These are phyloP conservation scores for Penicillium argentinense DNA, from an alignment of 495 filamentous ascomycete species.

Conservation along the genomic window DNA sequence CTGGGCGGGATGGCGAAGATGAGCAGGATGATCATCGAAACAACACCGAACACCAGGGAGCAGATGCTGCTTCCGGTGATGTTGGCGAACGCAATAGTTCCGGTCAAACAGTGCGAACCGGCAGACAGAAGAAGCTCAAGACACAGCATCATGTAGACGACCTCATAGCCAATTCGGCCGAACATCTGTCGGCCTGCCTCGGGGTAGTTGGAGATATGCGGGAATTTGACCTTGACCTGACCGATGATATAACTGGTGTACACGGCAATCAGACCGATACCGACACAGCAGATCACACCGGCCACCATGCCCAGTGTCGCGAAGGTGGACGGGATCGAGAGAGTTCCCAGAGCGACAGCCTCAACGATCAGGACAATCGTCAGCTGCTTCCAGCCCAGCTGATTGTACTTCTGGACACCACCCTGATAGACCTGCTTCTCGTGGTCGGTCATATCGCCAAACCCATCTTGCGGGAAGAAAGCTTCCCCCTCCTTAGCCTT, in stretches of 20 bases:
- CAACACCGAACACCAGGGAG: slow-evolving; percentile 57
- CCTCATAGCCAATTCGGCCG: slow-evolving; percentile 49
- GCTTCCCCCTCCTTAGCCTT: not conserved
- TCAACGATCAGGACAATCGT: slow-evolving; percentile 53
- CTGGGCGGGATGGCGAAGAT: slow-evolving; percentile 56
- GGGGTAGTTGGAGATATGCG: slow-evolving; percentile 61
- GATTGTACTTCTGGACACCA: slow-evolving; percentile 17
- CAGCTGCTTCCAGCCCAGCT: slow-evolving; percentile 28
- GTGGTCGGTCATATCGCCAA: not conserved
- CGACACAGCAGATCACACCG: slow-evolving; percentile 48
- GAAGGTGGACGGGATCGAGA: slow-evolving; percentile 55
- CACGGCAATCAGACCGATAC: slow-evolving; percentile 60
- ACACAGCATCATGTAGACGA: slow-evolving; percentile 55
- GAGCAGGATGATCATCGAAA: slow-evolving; percentile 58
- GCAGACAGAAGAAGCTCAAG: slow-evolving; percentile 64
- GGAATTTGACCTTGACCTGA: slow-evolving; percentile 63
- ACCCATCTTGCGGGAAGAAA: not conserved
- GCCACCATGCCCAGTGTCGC: slow-evolving; percentile 58
- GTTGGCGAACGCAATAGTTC: slow-evolving; percentile 62
- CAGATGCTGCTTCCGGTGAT: slow-evolving; percentile 58
- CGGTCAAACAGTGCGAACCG: slow-evolving; percentile 66
- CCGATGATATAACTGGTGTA: slow-evolving; percentile 69
- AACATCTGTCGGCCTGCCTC: slow-evolving; percentile 58
- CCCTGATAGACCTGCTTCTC: slow-evolving; percentile 7
- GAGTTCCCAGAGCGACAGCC: slow-evolving; percentile 57